A percentile compares a stretch with the other conserved stretches of the same genome.
Conservation (phyloP, 768 basidiomycete genomes). For the Tylopilus subfusipes region DNA sequence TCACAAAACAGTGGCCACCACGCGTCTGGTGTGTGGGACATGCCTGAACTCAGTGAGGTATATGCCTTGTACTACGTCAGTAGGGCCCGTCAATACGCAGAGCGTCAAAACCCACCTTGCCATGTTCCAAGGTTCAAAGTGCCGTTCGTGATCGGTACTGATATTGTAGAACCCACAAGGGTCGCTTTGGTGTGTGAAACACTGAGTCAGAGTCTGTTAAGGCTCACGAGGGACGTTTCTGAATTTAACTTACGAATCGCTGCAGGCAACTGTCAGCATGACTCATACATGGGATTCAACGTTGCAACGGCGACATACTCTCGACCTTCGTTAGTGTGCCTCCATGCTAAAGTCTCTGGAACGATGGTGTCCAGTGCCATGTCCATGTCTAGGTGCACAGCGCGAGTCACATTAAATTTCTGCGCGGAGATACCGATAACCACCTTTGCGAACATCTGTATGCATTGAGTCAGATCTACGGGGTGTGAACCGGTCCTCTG, state of each 20-base stretch:
- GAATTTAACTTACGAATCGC: constrained; percentile 69
- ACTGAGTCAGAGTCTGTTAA: constrained; percentile 44
- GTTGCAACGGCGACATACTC: constrained; percentile 49
- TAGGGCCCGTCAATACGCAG: background rate
- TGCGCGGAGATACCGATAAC: constrained; percentile 2
- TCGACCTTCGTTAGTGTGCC: constrained; percentile 87
- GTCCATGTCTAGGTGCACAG: constrained; percentile 70
- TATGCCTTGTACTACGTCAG: constrained; percentile 48
- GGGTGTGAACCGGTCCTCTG: background rate
- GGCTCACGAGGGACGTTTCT: background rate
- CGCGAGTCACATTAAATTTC: constrained; percentile 30
- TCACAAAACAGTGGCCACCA: constrained; percentile 83
- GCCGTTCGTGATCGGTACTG: constrained; percentile 79
- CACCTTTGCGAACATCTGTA: constrained; percentile 45
- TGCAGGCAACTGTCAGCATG: constrained; percentile 28
- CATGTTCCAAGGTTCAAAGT: constrained; percentile 83
- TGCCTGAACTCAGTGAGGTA: constrained; percentile 86
- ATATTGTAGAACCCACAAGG: constrained; percentile 77
- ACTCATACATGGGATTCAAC: background rate
- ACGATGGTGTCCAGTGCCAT: constrained; percentile 91
- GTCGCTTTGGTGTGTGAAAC: constrained; percentile 91
- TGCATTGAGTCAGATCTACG: constrained; percentile 10
- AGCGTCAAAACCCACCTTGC: constrained; percentile 59
- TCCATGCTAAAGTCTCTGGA: constrained; percentile 78
- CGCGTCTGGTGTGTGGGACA: constrained; percentile 54